Evolutionary conservation across 495 filamentous ascomycete species (phyloP), one percentile per base, ranked within the genome.

Genomic region (Talaromyces proteolyticus): DNA sequence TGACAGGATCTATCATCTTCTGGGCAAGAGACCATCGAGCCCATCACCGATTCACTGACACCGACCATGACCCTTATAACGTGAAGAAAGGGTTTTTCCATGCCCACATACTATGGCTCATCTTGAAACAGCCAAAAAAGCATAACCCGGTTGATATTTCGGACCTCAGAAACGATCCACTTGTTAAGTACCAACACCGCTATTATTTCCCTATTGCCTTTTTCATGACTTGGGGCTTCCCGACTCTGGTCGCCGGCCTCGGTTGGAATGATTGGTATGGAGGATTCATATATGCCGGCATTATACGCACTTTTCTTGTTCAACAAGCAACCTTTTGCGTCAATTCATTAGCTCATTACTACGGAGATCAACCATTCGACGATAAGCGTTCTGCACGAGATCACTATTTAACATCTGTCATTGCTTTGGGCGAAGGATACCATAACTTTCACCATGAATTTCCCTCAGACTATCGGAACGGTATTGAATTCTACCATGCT

Each of bases 241-340:
- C 64, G 3, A 44, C 17, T 1, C 8, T 53, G 2, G 50, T 67
- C 19, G 55, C 62, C 14, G 58, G 61, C 22, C 36, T 57, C 29
- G 50, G 54, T 18, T 67, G 64, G 64, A 51, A 51, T 26, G 64
- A 67, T 50, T 59, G 51, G 49, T 16, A 46, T n/a, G 64, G 92
- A 96, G 60, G 82, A 77, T 19, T 76, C 74, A 24, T 96, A 97
- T 58, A 80, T 97, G 73, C 76, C 79, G 61, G 61, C 1, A 47
- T 62, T 4, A 22, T 56, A 10, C 51, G 61, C 4, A 43, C 59
- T 18, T 58, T 56, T 39, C 43, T 64, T 19, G 53, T 55, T 14
- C 53, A 57, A 24, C 62, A 67, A 42, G 50, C 57, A 19, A 63
- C 58, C 12, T 67, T 65, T 42, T 62, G 61, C 36, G 58, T 67